Percentiles rank a stretch among this genome's conserved stretches.
Conservation (phyloP, 2,329 filamentous ascomycete genomes). For the Aureobasidium mangrovei region DNA sequence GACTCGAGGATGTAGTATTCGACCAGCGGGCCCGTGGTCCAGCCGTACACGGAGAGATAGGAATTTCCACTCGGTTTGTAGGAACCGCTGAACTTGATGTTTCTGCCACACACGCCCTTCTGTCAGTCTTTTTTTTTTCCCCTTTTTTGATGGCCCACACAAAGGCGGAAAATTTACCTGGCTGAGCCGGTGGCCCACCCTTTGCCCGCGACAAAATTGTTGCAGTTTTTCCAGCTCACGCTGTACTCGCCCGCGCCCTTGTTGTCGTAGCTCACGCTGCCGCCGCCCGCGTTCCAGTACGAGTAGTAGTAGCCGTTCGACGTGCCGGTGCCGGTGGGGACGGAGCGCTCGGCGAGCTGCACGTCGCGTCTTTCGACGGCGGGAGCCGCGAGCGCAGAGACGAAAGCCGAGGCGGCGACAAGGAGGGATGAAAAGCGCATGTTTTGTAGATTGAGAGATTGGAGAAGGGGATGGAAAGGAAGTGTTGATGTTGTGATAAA, state of each 20-base stretch:
- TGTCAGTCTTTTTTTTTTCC: too few species aligned
- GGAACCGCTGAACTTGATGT: conserved; percentile 41
- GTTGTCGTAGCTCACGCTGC: conserved; percentile 47
- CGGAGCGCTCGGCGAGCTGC: conserved; percentile 22
- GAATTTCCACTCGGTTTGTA: conserved; percentile 42
- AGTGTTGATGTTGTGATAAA: not conserved
- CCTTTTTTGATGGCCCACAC: too few species aligned
- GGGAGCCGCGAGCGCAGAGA: conserved; percentile 30
- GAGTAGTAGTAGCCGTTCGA: conserved; percentile 53
- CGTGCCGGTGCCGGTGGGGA: conserved; percentile 41
- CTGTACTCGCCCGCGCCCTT: conserved; percentile 41
- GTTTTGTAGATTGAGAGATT: not conserved
- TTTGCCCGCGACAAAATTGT: conserved; percentile 51
- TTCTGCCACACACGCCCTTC: conserved; percentile 19
- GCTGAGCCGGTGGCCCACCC: conserved; percentile 48
- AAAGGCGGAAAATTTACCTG: conserved; percentile 10
- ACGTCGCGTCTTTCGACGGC: conserved; percentile 26
- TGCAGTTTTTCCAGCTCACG: conserved; percentile 37
- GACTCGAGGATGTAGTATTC: conserved; percentile 53
- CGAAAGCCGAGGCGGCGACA: conserved; percentile 34
- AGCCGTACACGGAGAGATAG: conserved; percentile 53
- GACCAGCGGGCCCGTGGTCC: conserved; percentile 44
- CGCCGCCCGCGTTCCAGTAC: conserved; percentile 49
- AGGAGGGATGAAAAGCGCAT: conserved; percentile 5
- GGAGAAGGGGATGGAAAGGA: not conserved